A percentile compares a stretch with the other conserved stretches of the same genome.
Evolutionary conservation across 768 basidiomycete genomes (phyloP).

Genomic region (Trametes meyenii): DNA sequence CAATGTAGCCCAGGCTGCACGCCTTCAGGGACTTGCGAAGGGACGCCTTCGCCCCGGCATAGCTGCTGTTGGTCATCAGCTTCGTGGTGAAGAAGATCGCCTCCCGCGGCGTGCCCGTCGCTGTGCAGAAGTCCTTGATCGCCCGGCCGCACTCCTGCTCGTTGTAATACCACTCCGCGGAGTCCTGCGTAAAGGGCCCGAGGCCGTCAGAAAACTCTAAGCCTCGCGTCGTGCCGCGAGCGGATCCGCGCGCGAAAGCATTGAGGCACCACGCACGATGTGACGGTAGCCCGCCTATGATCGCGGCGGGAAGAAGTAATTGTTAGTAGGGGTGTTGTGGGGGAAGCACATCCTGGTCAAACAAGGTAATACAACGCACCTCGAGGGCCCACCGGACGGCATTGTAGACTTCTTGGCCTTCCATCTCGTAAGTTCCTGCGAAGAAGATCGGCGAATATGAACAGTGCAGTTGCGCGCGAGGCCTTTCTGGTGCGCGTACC

Average conservation of each 20-base stretch:
- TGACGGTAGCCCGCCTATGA: conserved; percentile 65
- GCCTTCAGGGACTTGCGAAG: conserved; percentile 56
- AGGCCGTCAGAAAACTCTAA: neutral
- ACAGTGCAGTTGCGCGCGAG: conserved; percentile 1
- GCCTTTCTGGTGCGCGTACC: conserved; percentile 37
- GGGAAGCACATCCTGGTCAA: neutral
- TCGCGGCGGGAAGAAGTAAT: conserved; percentile 3
- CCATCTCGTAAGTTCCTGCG: conserved; percentile 63
- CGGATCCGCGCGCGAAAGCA: neutral
- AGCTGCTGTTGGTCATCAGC: conserved; percentile 58
- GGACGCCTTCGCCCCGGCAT: conserved; percentile 48
- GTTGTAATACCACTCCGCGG: conserved; percentile 62
- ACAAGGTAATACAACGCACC: conserved; percentile 37
- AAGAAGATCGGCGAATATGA: neutral
- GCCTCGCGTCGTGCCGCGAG: neutral
- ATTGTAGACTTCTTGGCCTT: conserved; percentile 57
- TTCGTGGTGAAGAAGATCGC: conserved; percentile 76
- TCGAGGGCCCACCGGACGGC: conserved; percentile 65
- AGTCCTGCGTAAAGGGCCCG: conserved; percentile 39
- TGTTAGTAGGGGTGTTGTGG: conserved; percentile 1
- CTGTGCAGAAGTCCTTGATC: conserved; percentile 55
- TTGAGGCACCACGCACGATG: conserved; percentile 44
- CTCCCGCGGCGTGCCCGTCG: conserved; percentile 51
- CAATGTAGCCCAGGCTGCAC: conserved; percentile 64
- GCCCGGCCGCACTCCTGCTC: conserved; percentile 66